These are phyloP conservation scores for Hyaloscypha variabilis DNA, from an alignment of 495 filamentous ascomycete genomes.

Conservation along the genomic window DNA sequence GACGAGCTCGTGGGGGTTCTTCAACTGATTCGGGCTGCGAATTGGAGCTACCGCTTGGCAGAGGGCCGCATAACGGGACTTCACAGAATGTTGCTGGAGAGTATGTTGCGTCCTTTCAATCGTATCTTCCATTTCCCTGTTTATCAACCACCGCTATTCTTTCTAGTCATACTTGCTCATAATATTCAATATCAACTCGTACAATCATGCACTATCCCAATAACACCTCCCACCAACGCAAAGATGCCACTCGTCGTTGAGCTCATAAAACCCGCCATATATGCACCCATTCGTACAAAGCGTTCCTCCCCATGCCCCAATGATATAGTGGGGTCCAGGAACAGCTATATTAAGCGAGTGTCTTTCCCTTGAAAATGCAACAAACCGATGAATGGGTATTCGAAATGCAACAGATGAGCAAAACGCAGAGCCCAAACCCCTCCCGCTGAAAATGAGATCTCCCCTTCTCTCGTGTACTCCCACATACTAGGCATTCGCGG, in stretches of 20 bases:
- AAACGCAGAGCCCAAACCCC: constrained; percentile 3
- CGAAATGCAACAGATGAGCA: constrained; percentile 17
- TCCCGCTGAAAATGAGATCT: constrained; percentile 6
- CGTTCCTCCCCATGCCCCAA: constrained; percentile 4
- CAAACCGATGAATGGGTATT: constrained; percentile 24
- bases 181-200: constrained; percentile 6
- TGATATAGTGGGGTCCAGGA: constrained; percentile 15
- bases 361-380: constrained; percentile 17
- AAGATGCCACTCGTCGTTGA: constrained; percentile 16
- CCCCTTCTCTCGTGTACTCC: background rate
- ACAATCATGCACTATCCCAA: background rate
- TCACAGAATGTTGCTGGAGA: background rate
- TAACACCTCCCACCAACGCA: background rate
- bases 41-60: background rate
- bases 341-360: constrained; percentile 6
- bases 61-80: too few species aligned
- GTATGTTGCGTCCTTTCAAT: background rate
- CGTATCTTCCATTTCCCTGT: constrained; percentile 7
- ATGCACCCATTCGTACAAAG: constrained; percentile 17
- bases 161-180: background rate
- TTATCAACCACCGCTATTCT: background rate
- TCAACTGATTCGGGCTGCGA: too few species aligned
- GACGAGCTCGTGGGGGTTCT: too few species aligned
- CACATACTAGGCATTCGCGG: background rate
- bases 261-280: constrained; percentile 25